These are phyloP conservation scores for Fusarium temperatum DNA, from an alignment of 2,329 filamentous ascomycete species.

Conservation along the genomic window DNA sequence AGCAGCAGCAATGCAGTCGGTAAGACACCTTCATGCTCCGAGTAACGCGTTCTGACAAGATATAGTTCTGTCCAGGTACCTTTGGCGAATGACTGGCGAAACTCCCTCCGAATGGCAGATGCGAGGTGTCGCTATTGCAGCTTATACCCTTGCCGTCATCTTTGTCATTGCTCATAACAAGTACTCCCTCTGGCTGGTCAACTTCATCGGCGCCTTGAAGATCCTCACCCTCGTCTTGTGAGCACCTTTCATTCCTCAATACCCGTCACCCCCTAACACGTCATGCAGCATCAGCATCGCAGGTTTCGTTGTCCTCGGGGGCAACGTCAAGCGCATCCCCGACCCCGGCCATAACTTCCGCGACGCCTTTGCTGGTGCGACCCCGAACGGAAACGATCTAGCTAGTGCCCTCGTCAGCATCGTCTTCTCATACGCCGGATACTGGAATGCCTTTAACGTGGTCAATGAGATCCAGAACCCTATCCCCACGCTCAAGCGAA, in stretches of 20 bases:
- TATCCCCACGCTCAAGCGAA: conserved; percentile 61
- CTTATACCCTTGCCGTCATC: conserved; percentile 67
- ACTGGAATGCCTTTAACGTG: conserved; percentile 68
- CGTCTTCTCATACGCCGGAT: conserved; percentile 67
- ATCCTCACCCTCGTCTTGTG: conserved; percentile 67
- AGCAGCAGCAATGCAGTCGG: conserved; percentile 70
- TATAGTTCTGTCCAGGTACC: conserved; percentile 67
- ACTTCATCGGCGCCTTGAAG: conserved; percentile 67
- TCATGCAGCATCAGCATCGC: conserved; percentile 58
- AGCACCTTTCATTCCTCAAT: fast-evolving
- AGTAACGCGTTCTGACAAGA: neutral
- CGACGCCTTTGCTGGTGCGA: conserved; percentile 48
- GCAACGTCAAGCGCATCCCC: conserved; percentile 43
- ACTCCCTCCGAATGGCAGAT: conserved; percentile 67
- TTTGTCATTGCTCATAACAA: conserved; percentile 66
- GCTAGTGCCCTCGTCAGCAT: conserved; percentile 64
- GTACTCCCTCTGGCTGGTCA: conserved; percentile 64
- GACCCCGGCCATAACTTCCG: conserved; percentile 49
- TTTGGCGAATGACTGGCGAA: conserved; percentile 65
- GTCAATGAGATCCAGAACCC: conserved; percentile 71
- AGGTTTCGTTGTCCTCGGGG: conserved; percentile 67
- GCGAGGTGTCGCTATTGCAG: conserved; percentile 72
- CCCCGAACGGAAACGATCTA: conserved; percentile 49
- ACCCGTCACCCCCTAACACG: neutral
- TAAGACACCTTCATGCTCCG: neutral